A percentile compares a stretch with the other conserved stretches of the same genome.
Evolutionary conservation across 139 green algal species (phyloP).

Genomic region (Asterochloris erici): DNA sequence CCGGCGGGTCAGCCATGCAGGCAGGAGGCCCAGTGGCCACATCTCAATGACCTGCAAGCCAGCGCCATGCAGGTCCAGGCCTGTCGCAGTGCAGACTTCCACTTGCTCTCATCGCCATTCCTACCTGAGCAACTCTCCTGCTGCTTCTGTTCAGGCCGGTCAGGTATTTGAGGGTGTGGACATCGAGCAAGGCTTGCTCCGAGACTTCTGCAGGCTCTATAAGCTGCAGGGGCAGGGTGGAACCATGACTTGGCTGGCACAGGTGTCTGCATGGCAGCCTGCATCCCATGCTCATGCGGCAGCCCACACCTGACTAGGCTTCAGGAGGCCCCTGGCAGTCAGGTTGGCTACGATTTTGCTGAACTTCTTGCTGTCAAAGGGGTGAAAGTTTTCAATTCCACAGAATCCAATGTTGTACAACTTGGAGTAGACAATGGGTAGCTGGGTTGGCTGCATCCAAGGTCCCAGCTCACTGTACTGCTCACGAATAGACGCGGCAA

Average conservation of each 20-base stretch:
- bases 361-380: constrained; percentile 81
- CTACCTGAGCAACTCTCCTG: constrained; percentile 10
- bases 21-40: constrained; percentile 52
- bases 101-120: not conserved
- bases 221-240: constrained; percentile 21
- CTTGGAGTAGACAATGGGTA: constrained; percentile 49
- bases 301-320: constrained; percentile 4
- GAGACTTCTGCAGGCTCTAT: constrained; percentile 24
- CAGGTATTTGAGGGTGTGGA: constrained; percentile 27
- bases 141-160: not conserved
- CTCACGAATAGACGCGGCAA: not conserved
- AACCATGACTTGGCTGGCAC: not conserved
- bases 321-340: constrained; percentile 15
- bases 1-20: constrained; percentile 45
- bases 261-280: not conserved
- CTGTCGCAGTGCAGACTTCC: too few species aligned
- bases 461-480: not conserved
- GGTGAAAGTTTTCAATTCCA: constrained; percentile 76
- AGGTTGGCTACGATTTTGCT: constrained; percentile 33
- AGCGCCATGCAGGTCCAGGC: too few species aligned
- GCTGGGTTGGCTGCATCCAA: constrained; percentile 8
- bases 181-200: constrained; percentile 35
- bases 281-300: not conserved
- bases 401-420: constrained; percentile 73
- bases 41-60: constrained; percentile 64